Percentiles rank a stretch among this genome's conserved stretches.
These are phyloP conservation scores for Odontarrhena argentea DNA, from an alignment of 345 rosid genomes.

Conservation along the genomic window DNA sequence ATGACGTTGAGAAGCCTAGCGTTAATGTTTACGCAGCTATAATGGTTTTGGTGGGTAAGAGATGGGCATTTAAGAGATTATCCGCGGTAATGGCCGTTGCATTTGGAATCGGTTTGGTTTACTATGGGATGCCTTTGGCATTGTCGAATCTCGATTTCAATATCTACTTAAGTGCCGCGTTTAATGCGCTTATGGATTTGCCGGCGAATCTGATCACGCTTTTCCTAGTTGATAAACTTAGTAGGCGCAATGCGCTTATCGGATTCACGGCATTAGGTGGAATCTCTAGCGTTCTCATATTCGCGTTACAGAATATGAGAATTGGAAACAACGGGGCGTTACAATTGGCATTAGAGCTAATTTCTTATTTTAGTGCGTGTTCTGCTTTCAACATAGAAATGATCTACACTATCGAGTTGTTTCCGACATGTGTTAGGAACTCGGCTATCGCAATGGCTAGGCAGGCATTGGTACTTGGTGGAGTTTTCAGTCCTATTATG, in stretches of 20 bases:
- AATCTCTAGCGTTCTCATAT: conserved; percentile 46
- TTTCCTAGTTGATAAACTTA: conserved; percentile 48
- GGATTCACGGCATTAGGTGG: conserved; percentile 52
- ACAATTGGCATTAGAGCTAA: conserved; percentile 58
- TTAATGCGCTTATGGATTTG: conserved; percentile 68
- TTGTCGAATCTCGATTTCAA: conserved; percentile 54
- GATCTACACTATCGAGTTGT: conserved; percentile 63
- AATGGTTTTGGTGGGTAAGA: conserved; percentile 46
- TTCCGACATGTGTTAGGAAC: conserved; percentile 67
- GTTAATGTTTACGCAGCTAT: conserved; percentile 53
- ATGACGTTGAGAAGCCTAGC: conserved; percentile 29
- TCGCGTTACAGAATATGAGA: conserved; percentile 34
- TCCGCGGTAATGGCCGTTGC: conserved; percentile 46
- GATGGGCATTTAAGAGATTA: conserved; percentile 59
- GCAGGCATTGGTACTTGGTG: conserved; percentile 62
- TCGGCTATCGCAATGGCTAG: conserved; percentile 65
- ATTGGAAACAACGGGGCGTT: conserved; percentile 27
- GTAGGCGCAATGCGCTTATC: conserved; percentile 47
- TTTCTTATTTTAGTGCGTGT: conserved; percentile 61
- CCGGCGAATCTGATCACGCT: conserved; percentile 56
- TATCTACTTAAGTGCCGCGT: conserved; percentile 60
- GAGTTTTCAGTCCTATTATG: conserved; percentile 56
- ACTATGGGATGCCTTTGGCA: conserved; percentile 76
- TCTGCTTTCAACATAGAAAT: conserved; percentile 46
- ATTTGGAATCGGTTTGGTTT: conserved; percentile 65